A percentile compares a stretch with the other conserved stretches of the same genome.
These are phyloP conservation scores for Talaromyces sp. DNA, from an alignment of 2,329 filamentous ascomycete genomes.

Conservation along the genomic window DNA sequence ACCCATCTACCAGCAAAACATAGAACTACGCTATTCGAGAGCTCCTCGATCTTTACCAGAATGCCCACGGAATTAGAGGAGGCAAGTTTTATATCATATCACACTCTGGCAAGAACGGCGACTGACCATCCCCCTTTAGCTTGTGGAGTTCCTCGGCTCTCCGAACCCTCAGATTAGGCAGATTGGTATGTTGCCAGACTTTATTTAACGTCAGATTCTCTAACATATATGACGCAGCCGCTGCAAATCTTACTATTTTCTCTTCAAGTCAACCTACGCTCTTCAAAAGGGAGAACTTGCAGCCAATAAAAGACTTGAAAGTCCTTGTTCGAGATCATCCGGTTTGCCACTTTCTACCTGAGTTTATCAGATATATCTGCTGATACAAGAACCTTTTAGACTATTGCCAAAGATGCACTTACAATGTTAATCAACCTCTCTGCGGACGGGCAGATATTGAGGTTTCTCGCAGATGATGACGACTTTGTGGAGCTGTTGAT, in stretches of 20 bases:
- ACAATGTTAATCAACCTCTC: slow-evolving; percentile 79
- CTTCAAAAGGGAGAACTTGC: slow-evolving; percentile 77
- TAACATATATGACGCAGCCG: slow-evolving; percentile 17
- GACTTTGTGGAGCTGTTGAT: slow-evolving; percentile 74
- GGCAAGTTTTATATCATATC: slow-evolving; percentile 44
- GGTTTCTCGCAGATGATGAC: slow-evolving; percentile 71
- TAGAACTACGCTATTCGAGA: neutral
- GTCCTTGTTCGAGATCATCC: slow-evolving; percentile 79
- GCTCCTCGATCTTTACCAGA: slow-evolving; percentile 45
- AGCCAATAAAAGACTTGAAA: slow-evolving; percentile 83
- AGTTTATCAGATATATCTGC: neutral
- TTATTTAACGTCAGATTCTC: slow-evolving; percentile 18
- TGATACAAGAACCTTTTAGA: slow-evolving; percentile 44
- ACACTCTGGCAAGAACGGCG: neutral
- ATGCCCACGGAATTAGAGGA: slow-evolving; percentile 78
- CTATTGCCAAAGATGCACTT: slow-evolving; percentile 88
- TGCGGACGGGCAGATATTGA: slow-evolving; percentile 72
- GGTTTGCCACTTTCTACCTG: slow-evolving; percentile 48
- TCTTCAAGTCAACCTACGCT: slow-evolving; percentile 70
- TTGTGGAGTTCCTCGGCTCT: slow-evolving; percentile 90
- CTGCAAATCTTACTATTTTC: slow-evolving; percentile 80
- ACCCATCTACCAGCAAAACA: neutral
- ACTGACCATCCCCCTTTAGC: slow-evolving; percentile 48
- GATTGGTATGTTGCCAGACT: slow-evolving; percentile 53
- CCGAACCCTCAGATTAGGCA: slow-evolving; percentile 87